Base-by-base conservation (phyloP, 2,329 filamentous ascomycete genomes). In the Alternaria sp. region DNA sequence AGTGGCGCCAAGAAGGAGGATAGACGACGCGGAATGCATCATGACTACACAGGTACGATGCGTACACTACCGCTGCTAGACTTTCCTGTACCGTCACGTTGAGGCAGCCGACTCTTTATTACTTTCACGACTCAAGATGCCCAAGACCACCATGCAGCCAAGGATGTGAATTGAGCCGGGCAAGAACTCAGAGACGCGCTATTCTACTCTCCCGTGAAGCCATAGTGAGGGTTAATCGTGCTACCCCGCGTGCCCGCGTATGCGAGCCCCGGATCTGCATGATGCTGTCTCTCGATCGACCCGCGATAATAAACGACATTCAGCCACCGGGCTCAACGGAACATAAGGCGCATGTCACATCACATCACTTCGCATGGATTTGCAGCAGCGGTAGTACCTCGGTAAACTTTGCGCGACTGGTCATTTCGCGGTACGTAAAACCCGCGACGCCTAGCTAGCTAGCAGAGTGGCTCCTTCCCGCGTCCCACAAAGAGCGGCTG, bases 301-400 rank as follows among this genome's bases (percentile, higher is more conserved):
- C 51, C 40, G 56, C 17, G 26, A 40, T 49, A 57, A 60, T 58
- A 57, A 25, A 55, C 52, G 52, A 60, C 26, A 66, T 66, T 66
- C 57, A 59, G 64, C 64, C 64, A 51, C 64, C 64, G 64, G 64
- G 44, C 43, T 30, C 36, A 61, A 40, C 21, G 36, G 15, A 46
- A 58, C 10, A 30, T n/a, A 13, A 52, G 6, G 30, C 28, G 12
- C 21, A 26, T 15, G 40, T 47, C 36, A 58, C 15, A 47, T 45
- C 28, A 51, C 54, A 58, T 28, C 46, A 61, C n/a, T 25, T n/a
- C 23, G n/a, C 12, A 23, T 36, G 30, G 13, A 40, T 52, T 36
- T 32, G 19, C 49, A 21, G 7, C 49, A 36, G 25, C 7, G 25
- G 17, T 55, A 21, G 19, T 45, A 2, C 26, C 40, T 45, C 52